Percentiles rank a stretch among this genome's conserved stretches.
Conservation (phyloP, 2,329 filamentous ascomycete genomes). For the Claviceps fusiformis region DNA sequence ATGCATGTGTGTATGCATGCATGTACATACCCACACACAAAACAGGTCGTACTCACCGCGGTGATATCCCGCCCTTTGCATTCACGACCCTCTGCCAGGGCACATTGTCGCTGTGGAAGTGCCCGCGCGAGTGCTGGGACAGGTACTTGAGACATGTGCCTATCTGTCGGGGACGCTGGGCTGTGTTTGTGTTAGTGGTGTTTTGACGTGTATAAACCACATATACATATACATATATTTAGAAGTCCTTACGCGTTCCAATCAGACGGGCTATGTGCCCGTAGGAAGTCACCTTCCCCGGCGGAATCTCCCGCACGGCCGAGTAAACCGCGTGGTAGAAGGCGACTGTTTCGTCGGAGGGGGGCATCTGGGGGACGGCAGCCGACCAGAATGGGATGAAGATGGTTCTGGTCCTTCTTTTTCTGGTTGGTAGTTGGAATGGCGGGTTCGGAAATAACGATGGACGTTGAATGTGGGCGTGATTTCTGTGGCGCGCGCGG, state of each 20-base stretch:
- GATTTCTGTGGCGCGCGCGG: too few species aligned
- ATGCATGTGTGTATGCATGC: not conserved
- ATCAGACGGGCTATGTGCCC: slow-evolving; percentile 64
- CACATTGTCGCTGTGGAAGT: slow-evolving; percentile 64
- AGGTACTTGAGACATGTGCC: slow-evolving; percentile 84
- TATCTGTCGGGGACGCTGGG: slow-evolving; percentile 67
- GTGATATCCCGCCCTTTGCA: slow-evolving; percentile 72
- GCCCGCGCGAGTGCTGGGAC: slow-evolving; percentile 34
- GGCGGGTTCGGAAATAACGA: too few species aligned
- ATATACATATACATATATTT: too few species aligned
- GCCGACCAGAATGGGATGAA: too few species aligned
- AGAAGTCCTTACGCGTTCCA: slow-evolving; percentile 47
- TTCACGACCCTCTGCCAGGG: slow-evolving; percentile 95
- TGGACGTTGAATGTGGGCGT: too few species aligned
- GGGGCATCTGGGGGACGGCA: slow-evolving; percentile 39
- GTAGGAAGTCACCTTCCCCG: slow-evolving; percentile 75
- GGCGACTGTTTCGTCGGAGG: slow-evolving; percentile 58
- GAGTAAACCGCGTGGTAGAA: slow-evolving; percentile 70
- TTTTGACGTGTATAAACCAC: too few species aligned
- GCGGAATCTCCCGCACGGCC: slow-evolving; percentile 74
- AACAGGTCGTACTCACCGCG: slow-evolving; percentile 41
- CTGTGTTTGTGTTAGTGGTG: slow-evolving; percentile 22
- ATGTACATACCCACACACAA: not conserved
- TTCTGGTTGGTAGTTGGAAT: too few species aligned
- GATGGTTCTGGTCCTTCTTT: too few species aligned